Evolutionary conservation across 176 grass and related monocot species (phyloP), one percentile per base, ranked within the genome.

Genomic region (Microstegium vimineum): DNA sequence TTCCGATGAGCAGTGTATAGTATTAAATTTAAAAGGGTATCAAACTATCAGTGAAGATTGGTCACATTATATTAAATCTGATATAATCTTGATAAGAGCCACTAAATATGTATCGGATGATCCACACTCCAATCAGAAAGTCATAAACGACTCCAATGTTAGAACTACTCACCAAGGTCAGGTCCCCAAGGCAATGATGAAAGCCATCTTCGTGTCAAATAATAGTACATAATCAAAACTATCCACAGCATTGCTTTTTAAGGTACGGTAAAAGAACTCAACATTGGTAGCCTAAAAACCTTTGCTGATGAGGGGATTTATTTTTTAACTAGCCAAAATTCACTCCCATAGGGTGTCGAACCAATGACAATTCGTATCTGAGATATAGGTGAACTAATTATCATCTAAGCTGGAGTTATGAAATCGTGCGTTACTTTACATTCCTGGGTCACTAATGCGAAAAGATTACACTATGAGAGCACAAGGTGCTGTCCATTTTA

Each of bases 41-140:
- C 60, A 31, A 51, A 68, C 38, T 54, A 68, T 36, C 9, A 37
- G 25, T 34, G 12, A 86, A 73, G 37, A 90, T 62, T 62, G 79
- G 37, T 51, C 60, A 17, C 54, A 38, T 74, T 68, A 83, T 67
- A 73, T 31, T 68, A 83, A 74, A 73, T 31, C 67, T 12, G 8
- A 26, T n/a, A 66, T 74, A 61, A 73, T 83, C 66, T 51, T 79
- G 61, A 74, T 59, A 62, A 90, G 52, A 32, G 38, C 61, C 46
- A 69, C 18, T 71, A 28, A 30, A 79, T 18, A 65, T 64, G 26
- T 69, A 74, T 41, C 52, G 15, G 51, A 45, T 45, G 43, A 62
- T 75, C 61, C 61, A 35, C n/a, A 32, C 69, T 63, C 64, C 61
- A 80, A 81, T 75, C 77, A 75, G 73, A 56, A 59, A 81, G 63